Evolutionary conservation across 768 basidiomycete species (phyloP).

Genomic region (Russula virescens): DNA sequence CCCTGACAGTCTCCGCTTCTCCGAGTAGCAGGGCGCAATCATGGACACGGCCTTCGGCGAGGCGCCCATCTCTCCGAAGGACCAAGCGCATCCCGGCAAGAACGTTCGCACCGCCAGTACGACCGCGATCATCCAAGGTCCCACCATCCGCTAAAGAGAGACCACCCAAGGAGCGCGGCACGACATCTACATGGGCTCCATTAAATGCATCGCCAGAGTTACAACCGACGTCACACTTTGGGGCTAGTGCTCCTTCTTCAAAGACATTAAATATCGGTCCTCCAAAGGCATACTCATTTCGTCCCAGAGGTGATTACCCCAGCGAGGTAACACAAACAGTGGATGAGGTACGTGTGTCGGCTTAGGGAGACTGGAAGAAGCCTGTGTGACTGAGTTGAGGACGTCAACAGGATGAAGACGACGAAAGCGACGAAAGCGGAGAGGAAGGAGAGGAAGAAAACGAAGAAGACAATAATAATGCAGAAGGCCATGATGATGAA

Average conservation of each 20-base stretch:
- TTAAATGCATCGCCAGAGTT: not conserved
- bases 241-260: not conserved
- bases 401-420: not conserved
- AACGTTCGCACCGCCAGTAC: not conserved
- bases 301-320: not conserved
- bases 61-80: conserved; percentile 13
- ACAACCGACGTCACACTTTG: not conserved
- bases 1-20: not conserved
- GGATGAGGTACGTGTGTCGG: not conserved
- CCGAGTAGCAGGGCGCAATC: not conserved
- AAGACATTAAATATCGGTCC: not conserved
- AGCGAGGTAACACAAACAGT: not conserved
- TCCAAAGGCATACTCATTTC: not conserved
- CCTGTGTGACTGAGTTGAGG: not conserved
- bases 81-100: not conserved
- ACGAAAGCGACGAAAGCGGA: not conserved
- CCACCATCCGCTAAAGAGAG: not conserved
- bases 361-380: not conserved
- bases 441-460: not conserved
- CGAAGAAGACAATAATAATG: not conserved
- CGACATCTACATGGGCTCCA: not conserved
- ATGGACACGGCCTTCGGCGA: not conserved
- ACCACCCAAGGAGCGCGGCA: not conserved
- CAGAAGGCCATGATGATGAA: not conserved
- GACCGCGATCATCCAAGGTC: not conserved